These are phyloP conservation scores for Rhipidocladum racemiflorum DNA, from an alignment of 176 grass and related monocot genomes.

Conservation along the genomic window DNA sequence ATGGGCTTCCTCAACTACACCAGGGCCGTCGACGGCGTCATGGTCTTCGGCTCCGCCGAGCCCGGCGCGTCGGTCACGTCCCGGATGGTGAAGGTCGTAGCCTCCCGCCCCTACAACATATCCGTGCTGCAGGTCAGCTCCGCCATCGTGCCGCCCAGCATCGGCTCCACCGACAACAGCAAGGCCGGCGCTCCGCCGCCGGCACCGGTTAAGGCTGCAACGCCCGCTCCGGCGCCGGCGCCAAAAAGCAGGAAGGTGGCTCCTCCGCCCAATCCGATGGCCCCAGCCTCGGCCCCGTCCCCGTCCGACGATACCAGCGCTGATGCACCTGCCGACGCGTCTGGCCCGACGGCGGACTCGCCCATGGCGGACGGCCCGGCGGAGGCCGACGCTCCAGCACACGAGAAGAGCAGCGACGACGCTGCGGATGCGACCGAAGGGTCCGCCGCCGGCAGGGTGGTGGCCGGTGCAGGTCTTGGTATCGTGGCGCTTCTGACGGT, in stretches of 20 bases:
- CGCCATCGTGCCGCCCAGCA: slow-evolving; percentile 54
- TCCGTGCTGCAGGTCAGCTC: slow-evolving; percentile 62
- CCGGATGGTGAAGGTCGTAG: slow-evolving; percentile 45
- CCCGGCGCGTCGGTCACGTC: slow-evolving; percentile 41
- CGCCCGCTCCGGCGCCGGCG: neutral
- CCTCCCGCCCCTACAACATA: slow-evolving; percentile 62
- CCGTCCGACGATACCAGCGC: neutral
- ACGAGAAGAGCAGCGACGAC: slow-evolving; percentile 8
- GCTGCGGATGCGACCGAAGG: slow-evolving; percentile 27
- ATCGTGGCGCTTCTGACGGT: slow-evolving; percentile 34
- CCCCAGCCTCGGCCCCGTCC: neutral
- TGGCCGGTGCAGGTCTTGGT: neutral
- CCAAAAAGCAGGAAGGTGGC: slow-evolving; percentile 6
- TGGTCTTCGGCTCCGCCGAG: slow-evolving; percentile 62
- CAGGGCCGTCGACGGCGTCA: slow-evolving; percentile 35
- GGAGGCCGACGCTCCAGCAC: neutral
- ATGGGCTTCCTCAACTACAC: slow-evolving; percentile 77
- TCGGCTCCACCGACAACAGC: slow-evolving; percentile 5
- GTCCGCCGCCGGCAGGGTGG: slow-evolving; percentile 22
- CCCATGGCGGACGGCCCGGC: neutral
- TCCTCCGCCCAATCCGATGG: neutral
- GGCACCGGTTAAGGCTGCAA: neutral
- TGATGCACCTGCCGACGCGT: slow-evolving; percentile 21
- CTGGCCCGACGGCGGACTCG: neutral
- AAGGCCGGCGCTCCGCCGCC: slow-evolving; percentile 7